Evolutionary conservation across 2,329 filamentous ascomycete species (phyloP).

Genomic region (Fusarium incarnatum): DNA sequence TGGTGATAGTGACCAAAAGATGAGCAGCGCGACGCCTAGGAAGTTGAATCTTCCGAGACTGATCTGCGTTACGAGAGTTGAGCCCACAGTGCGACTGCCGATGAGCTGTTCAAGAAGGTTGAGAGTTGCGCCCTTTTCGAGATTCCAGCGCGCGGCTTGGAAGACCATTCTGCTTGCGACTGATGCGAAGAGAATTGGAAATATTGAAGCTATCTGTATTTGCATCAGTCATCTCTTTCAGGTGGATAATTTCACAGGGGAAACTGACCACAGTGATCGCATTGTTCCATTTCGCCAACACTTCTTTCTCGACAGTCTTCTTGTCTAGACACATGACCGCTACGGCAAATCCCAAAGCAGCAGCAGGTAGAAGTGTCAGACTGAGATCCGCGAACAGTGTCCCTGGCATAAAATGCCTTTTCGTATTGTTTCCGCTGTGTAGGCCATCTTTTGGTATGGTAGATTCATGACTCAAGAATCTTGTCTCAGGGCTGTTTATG

Average conservation of each 20-base stretch:
- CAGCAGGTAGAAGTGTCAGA: background rate
- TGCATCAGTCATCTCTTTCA: background rate
- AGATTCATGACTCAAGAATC: background rate
- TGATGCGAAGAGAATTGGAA: constrained; percentile 28
- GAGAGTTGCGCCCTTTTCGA: constrained; percentile 19
- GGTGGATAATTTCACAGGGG: rapidly evolving
- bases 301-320: background rate
- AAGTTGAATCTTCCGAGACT: background rate
- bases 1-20: background rate
- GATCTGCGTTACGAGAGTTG: background rate
- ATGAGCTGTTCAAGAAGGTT: constrained; percentile 20
- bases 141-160: constrained; percentile 17
- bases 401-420: background rate
- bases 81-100: constrained; percentile 23
- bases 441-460: background rate
- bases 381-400: constrained; percentile 1
- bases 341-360: background rate
- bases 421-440: background rate
- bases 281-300: background rate
- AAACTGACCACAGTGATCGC: background rate
- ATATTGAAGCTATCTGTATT: constrained; percentile 6
- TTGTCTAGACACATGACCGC: constrained; percentile 1
- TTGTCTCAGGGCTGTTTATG: background rate
- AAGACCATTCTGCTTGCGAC: constrained; percentile 22
- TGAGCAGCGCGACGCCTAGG: background rate